Evolutionary conservation across 192 early-diverging fungal species (phyloP).

Genomic region (Rhizophagus prolifer): DNA sequence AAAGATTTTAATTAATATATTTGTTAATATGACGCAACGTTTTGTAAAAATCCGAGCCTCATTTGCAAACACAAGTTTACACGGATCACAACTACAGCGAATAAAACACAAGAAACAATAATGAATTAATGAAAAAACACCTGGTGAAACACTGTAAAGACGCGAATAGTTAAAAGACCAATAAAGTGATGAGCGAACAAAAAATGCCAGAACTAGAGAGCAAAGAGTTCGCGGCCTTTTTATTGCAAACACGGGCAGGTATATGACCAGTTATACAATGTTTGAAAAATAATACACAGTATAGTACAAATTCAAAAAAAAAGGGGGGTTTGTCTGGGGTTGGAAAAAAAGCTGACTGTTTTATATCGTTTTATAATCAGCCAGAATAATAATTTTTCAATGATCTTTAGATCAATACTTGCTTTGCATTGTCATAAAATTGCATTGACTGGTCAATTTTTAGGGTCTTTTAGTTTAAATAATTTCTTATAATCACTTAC

Average conservation of each 20-base stretch:
- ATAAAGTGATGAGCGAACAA: slow-evolving; percentile 19
- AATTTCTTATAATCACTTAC: not conserved
- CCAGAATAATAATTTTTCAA: slow-evolving; percentile 1
- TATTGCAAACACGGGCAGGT: not conserved
- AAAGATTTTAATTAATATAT: not conserved
- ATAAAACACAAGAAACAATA: not conserved
- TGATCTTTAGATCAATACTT: not conserved
- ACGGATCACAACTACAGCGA: not conserved
- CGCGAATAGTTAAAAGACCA: slow-evolving; percentile 6
- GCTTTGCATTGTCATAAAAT: not conserved
- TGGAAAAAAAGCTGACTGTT: not conserved
- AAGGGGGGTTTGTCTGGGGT: not conserved
- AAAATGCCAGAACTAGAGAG: slow-evolving; percentile 10
- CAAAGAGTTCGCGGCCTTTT: slow-evolving; percentile 24
- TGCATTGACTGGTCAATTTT: not conserved
- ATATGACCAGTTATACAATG: slow-evolving; percentile 4
- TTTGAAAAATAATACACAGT: not conserved
- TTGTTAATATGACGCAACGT: not conserved
- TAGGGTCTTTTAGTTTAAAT: not conserved
- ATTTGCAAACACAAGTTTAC: no score
- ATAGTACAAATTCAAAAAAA: slow-evolving; percentile 10
- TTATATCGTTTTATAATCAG: slow-evolving; percentile 13
- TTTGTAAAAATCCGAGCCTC: not conserved
- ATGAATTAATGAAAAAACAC: slow-evolving; percentile 5
- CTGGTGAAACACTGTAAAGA: not conserved